Evolutionary conservation across 225 moss, liverwort and hornwort genomes (phyloP).

Genomic region (Sphagnum tenellum): DNA sequence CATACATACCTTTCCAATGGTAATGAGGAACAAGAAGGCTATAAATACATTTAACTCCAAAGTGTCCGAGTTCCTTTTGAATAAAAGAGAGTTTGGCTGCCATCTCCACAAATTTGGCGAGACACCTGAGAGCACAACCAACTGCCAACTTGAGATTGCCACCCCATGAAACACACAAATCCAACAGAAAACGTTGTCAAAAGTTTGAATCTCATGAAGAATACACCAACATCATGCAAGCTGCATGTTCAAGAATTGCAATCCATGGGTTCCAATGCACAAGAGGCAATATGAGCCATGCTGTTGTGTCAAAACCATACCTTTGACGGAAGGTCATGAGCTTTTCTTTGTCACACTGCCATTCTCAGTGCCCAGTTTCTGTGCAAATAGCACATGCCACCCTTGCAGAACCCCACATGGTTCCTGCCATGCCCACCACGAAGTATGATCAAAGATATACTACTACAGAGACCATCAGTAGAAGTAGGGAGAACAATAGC

Average conservation of each 20-base stretch:
- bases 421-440: conserved; percentile 24
- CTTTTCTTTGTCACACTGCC: conserved; percentile 71
- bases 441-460: conserved; percentile 19
- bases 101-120: conserved; percentile 71
- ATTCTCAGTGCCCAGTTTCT: conserved; percentile 65
- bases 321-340: conserved; percentile 60
- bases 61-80: too few species aligned
- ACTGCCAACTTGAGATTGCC: too few species aligned
- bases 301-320: conserved; percentile 10
- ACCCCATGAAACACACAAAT: too few species aligned
- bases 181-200: too few species aligned
- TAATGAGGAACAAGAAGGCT: too few species aligned
- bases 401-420: conserved; percentile 63
- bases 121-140: conserved; percentile 22
- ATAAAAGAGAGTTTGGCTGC: conserved; percentile 52
- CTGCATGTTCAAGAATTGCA: too few species aligned
- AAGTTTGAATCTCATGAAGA: too few species aligned
- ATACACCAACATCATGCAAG: too few species aligned
- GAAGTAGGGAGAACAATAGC: conserved; percentile 1
- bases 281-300: not conserved
- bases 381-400: conserved; percentile 56
- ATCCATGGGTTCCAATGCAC: too few species aligned
- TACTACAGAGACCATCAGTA: conserved; percentile 70
- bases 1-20: too few species aligned
- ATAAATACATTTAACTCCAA: too few species aligned